Base-by-base conservation (phyloP, 495 filamentous ascomycete genomes). In the Aspergillus panamensis region DNA sequence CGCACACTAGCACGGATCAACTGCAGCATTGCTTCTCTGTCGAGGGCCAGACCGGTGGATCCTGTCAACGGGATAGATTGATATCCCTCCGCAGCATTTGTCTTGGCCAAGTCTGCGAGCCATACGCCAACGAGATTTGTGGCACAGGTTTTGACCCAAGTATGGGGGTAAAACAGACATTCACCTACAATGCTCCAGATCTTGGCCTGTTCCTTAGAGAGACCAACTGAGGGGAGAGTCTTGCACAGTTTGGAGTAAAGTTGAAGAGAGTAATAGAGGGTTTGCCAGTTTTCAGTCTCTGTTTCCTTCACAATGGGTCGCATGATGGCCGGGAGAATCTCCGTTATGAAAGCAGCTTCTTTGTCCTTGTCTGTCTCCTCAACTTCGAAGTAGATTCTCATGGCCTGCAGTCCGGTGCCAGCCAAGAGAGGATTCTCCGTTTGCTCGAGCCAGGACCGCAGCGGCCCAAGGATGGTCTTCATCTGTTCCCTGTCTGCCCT, bases 351-450 rank as follows among this genome's bases (percentile, higher is more conserved):
- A 0, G 74, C 69, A 17, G 82, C 62, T 62, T 91, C 82, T 62
- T 87, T 88, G 43, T 82, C 81, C 56, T 84, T 84, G 54, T 81
- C 82, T 5, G 76, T 76, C 44, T 80, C 82, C 25, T 83, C 78
- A 2, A 78, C 80, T 49, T 96, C 90, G 60, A 95, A 88, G 71
- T 89, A 96, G 7, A 96, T 82, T 3, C 84, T 82, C 75, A 91
- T 96, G 14, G 85, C 81, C 63, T 92, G 92, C 35, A 97, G 69
- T 1, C 88, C 88, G 10, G 88, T 82, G 51, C 84, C 87, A 50
- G 83, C 68, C 14, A 96, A 80, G 5, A 86, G 76, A 50, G 81
- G 61, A 57, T 95, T 89, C 12, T 85, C 83, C 9, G 81, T 80
- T 60, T 92, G 84, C 51, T 82, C 82, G 30, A 91, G 66, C 92